Percentiles rank a stretch among this genome's conserved stretches.
Evolutionary conservation across 345 rosid genomes (phyloP).

Genomic region (Aethionema arabicum): DNA sequence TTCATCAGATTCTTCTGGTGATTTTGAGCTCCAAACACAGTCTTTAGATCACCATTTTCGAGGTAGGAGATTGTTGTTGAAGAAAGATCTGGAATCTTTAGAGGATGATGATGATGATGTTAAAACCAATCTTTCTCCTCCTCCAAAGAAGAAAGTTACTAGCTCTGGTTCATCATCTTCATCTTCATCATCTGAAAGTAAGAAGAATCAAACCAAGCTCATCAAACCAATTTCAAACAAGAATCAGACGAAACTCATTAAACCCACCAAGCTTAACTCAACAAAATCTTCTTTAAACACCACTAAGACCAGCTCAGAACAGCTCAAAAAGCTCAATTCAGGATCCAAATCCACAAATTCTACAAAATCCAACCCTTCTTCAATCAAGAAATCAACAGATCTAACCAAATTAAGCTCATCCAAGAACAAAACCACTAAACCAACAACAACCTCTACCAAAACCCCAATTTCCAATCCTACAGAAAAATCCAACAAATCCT

Average conservation of each 20-base stretch:
- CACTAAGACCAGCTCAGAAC: constrained; percentile 35
- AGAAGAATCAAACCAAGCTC: constrained; percentile 60
- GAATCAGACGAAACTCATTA: constrained; percentile 51
- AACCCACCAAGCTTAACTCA: constrained; percentile 49
- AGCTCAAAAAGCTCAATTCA: constrained; percentile 49
- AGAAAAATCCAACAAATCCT: constrained; percentile 33
- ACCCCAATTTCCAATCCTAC: constrained; percentile 27
- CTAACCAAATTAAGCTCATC: constrained; percentile 47
- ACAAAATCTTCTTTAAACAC: constrained; percentile 37
- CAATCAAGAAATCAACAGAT: constrained; percentile 51
- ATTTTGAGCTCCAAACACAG: constrained; percentile 32
- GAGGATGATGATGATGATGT: constrained; percentile 30
- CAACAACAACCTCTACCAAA: constrained; percentile 28
- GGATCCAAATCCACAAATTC: constrained; percentile 49
- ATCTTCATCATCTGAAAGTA: constrained; percentile 14
- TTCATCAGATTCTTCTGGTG: constrained; percentile 36
- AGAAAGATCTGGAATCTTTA: constrained; percentile 33
- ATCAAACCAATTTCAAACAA: constrained; percentile 40
- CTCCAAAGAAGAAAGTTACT: constrained; percentile 44
- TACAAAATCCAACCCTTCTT: constrained; percentile 33
- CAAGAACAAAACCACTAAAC: constrained; percentile 61
- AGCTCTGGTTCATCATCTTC: constrained; percentile 25
- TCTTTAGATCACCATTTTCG: constrained; percentile 30
- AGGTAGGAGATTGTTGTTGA: constrained; percentile 43
- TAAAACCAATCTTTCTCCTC: constrained; percentile 26